Conservation (phyloP, 257 asterid genomes). For the Mentha longifolia region DNA sequence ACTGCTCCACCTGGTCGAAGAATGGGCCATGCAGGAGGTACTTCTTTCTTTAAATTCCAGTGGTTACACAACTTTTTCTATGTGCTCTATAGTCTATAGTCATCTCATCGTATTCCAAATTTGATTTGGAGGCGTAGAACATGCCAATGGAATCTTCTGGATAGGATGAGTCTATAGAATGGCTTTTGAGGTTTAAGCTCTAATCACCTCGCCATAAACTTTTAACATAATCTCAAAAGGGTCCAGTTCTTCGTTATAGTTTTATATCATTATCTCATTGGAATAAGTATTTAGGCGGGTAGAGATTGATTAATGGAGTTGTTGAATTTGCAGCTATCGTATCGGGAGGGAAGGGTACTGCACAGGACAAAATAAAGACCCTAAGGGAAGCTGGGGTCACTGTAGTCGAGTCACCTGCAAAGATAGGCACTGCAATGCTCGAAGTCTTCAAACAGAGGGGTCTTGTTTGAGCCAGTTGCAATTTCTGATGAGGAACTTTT, state of each 20-base stretch:
- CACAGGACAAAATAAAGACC: conserved; percentile 88
- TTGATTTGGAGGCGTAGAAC: neutral
- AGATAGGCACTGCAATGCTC: conserved; percentile 82
- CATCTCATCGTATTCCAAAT: conserved; percentile 21
- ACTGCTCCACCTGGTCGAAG: conserved; percentile 99
- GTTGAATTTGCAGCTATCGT: conserved; percentile 63
- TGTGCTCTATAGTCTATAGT: conserved; percentile 1
- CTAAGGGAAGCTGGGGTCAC: conserved; percentile 92
- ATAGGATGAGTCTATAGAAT: neutral
- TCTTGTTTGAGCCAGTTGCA: conserved; percentile 53
- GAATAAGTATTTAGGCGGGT: neutral
- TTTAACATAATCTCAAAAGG: neutral
- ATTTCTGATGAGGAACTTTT: neutral
- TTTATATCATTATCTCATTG: neutral
- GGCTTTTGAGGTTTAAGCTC: neutral
- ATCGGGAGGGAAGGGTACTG: conserved; percentile 90
- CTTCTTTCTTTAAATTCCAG: too few relatives aligned
- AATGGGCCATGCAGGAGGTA: conserved; percentile 99
- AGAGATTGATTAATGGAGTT: conserved; percentile 19
- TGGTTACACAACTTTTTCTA: too few relatives aligned
- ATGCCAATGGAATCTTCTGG: conserved; percentile 3
- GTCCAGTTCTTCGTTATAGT: neutral
- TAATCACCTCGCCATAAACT: neutral
- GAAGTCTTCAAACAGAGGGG: conserved; percentile 93
- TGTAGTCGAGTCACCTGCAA: conserved; percentile 93